Evolutionary conservation across 805 yeast species (phyloP), one percentile per base, ranked within the genome.

Genomic region (Yarrowia yakushimensis): DNA sequence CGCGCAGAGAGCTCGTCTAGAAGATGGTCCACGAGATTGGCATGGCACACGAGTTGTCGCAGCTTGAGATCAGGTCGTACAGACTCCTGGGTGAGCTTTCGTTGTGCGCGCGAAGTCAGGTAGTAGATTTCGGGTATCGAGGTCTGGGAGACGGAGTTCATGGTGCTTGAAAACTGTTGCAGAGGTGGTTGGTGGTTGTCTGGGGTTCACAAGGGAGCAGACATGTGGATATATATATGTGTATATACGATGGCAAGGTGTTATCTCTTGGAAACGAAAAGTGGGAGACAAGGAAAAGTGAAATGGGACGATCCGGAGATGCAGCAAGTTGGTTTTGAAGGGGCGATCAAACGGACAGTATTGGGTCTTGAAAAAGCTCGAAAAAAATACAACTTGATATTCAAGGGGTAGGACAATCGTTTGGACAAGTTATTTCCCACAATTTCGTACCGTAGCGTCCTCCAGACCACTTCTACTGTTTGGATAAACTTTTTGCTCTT

Each of bases 31-130:
- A 86, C 78, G 76, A 87, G 74, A 70, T 86, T 87, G 17, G 91
- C 90, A 71, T 87, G 91, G 37, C 84, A 79, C 4, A 86, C 89
- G 39, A 86, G 77, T 48, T 77, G 74, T 57, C 88, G 77, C 55
- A 86, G 77, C 61, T 83, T 75, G 36, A 85, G 80, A 67, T 84
- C 86, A 12, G 81, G 80, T 66, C 79, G 78, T 27, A 81, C 72
- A 4, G 89, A 88, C 68, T 86, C 88, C 61, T 73, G 76, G 45
- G 88, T 83, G 23, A 86, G 79, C 74, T 85, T 86, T 20, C 78
- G 68, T 70, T 86, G 83, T 23, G 87, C 92, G 66, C 78, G 80
- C 33, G 86, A 79, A 17, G 90, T 90, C 62, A 86, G 77, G n/a
- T 81, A 69, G 71, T 84, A 86, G 7, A 87, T 77, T 65, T 84